Conservation (phyloP, 169 alveolate species). For the Plasmodium knowlesi region DNA sequence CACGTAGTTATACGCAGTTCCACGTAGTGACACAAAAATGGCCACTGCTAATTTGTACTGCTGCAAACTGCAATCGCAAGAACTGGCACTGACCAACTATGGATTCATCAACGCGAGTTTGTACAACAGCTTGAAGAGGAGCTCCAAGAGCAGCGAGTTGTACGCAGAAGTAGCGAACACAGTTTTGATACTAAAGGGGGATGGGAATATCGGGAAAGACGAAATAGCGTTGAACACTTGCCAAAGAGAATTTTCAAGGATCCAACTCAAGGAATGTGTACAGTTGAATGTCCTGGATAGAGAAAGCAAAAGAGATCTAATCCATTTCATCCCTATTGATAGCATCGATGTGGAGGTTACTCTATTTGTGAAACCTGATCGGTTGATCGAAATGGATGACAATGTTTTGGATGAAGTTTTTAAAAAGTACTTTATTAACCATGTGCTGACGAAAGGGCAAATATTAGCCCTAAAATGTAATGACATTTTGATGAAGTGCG, state of each 20-base stretch:
- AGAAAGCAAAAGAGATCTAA: slow-evolving; percentile 70
- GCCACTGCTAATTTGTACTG: slow-evolving; percentile 29
- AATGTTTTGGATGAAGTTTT: slow-evolving; percentile 56
- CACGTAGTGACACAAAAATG: not conserved
- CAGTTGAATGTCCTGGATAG: slow-evolving; percentile 62
- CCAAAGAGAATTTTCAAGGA: slow-evolving; percentile 77
- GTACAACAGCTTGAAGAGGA: slow-evolving; percentile 63
- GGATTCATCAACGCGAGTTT: slow-evolving; percentile 74
- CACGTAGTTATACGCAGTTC: not conserved
- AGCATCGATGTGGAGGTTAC: slow-evolving; percentile 77
- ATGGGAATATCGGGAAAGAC: slow-evolving; percentile 76
- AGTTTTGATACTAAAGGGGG: slow-evolving; percentile 75
- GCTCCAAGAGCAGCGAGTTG: slow-evolving; percentile 15
- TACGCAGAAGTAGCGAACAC: slow-evolving; percentile 68
- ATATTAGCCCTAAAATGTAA: slow-evolving; percentile 75
- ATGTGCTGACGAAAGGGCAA: slow-evolving; percentile 77
- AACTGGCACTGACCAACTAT: slow-evolving; percentile 76
- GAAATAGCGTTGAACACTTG: slow-evolving; percentile 79
- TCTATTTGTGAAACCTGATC: slow-evolving; percentile 76
- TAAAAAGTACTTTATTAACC: slow-evolving; percentile 65
- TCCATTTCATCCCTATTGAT: slow-evolving; percentile 75
- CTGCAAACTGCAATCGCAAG: slow-evolving; percentile 80
- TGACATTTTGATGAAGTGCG: slow-evolving; percentile 73
- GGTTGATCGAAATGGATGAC: slow-evolving; percentile 74
- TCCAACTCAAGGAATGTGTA: slow-evolving; percentile 76